Evolutionary conservation across 2,329 filamentous ascomycete species (phyloP).

Genomic region (Biscogniauxia sp.): DNA sequence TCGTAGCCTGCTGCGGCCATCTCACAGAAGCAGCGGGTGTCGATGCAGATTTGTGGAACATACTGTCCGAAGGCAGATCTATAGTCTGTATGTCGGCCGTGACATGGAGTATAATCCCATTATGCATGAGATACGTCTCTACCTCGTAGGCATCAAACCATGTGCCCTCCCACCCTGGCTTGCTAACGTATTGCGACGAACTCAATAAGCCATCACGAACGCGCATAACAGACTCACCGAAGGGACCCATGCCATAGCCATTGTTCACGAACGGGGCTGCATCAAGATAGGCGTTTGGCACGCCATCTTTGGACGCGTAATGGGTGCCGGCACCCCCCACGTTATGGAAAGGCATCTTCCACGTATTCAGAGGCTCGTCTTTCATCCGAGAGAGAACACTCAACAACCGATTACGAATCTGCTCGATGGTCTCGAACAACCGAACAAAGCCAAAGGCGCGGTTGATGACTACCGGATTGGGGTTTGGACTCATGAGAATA

Average conservation of each 20-base stretch:
- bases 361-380: constrained; percentile 52
- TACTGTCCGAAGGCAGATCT: constrained; percentile 48
- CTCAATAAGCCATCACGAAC: constrained; percentile 44
- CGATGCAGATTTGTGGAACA: constrained; percentile 26
- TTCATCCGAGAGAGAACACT: constrained; percentile 31
- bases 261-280: constrained; percentile 26
- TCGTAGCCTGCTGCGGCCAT: too few species aligned
- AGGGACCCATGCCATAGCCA: constrained; percentile 48
- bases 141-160: constrained; percentile 79
- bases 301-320: constrained; percentile 43
- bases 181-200: constrained; percentile 48
- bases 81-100: constrained; percentile 59
- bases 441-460: constrained; percentile 69
- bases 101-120: constrained; percentile 61
- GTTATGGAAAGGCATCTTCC: constrained; percentile 60
- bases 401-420: constrained; percentile 43
- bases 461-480: constrained; percentile 47
- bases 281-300: constrained; percentile 17
- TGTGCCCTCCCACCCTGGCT: constrained; percentile 66
- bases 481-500: constrained; percentile 51
- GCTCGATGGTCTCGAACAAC: constrained; percentile 53
- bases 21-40: background rate
- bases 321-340: constrained; percentile 69
- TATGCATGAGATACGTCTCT: constrained; percentile 66
- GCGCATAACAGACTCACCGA: constrained; percentile 38